Evolutionary conservation across 1,284 basidiomycete species (phyloP), one percentile per base, ranked within the genome.

Genomic region (Chiua sp.): DNA sequence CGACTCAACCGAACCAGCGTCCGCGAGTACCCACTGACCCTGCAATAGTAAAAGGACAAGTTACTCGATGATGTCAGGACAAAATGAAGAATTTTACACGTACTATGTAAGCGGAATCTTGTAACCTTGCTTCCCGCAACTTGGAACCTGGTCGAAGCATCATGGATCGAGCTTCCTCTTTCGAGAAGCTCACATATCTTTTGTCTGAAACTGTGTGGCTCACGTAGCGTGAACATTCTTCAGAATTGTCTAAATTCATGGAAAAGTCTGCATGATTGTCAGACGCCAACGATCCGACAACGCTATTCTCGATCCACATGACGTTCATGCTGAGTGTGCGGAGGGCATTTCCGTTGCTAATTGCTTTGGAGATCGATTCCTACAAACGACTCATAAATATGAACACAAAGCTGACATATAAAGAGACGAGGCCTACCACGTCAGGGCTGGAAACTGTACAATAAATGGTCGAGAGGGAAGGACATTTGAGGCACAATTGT

Each of bases 401-500:
- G 12, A 4, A 30, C 16, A 51, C 26, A 20, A 23, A 33, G 35
- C 32, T 35, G 28, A 23, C 8, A 50, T 13, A 4, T 4, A 11
- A 32, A n/a, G 13, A 28, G 32, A 49, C 28, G 30, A 11, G 23
- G 68, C 81, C 53, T 59, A 88, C 87, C 61, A 82, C 75, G 66
- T 86, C 80, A 7, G 77, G 75, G 61, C 80, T 82, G 20, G 80
- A 77, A 5, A 85, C 77, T 7, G 81, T 77, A 65, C 86, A 88
- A n/a, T 76, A 77, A 18, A 90, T 68, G 16, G 77, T 78, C 70
- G 83, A 81, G 55, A 90, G 69, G 33, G 65, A 67, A 15, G 78
- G 79, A 61, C 87, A 87, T 56, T 77, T 74, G 8, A 72, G 73
- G 61, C 82, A 87, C 16, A 89, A 61, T 63, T 78, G 84, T 46